Base-by-base conservation (phyloP, 23 red algal species). In the Gracilariopsis chorda region DNA sequence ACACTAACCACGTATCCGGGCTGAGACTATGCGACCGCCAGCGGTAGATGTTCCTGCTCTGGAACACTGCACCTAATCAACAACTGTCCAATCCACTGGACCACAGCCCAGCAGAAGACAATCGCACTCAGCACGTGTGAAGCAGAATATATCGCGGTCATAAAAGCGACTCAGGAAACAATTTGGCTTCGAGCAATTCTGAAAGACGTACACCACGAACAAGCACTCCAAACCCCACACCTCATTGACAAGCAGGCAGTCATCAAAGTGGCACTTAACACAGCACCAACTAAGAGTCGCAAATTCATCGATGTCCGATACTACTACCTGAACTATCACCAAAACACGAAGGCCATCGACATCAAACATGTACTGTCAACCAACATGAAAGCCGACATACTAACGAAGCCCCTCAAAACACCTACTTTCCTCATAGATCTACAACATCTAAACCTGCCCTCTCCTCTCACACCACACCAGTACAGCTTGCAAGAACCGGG, bases 91-190 rank as follows among this genome's bases (percentile, higher is more conserved):
- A 28, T 70, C 4, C 35, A 70, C 33, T 70, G 63, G 63, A n/a
- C 34, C 8, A 42, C 35, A 1, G 43, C 39, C 19, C 28, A 63
- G 40, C 88, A 92, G 28, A 20, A 13, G 1, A 46, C 88, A 13
- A 44, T 82, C 41, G 53, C 88, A 3, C 67, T 92, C 12, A 82
- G 52, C 1, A 92, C 52, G 11, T 81, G 62, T 39, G 88, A 92
- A 42, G 73, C 88, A 28, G 88, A 92, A 24, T 80, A 82, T 24
- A 29, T 82, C 27, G 74, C 88, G 1, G 30, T 80, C 44, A 51
- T n/a, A 36, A 3, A 57, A 46, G 88, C 88, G 1, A 30, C 16
- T 14, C 57, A 92, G 46, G 73, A 82, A 28, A 72, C 40, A 7
- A 9, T 82, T 20, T 92, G 46, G 47, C 23, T 82, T 5, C 40